Conservation (phyloP, 164 flowering plant genomes). For the Nelumbo lutea region DNA sequence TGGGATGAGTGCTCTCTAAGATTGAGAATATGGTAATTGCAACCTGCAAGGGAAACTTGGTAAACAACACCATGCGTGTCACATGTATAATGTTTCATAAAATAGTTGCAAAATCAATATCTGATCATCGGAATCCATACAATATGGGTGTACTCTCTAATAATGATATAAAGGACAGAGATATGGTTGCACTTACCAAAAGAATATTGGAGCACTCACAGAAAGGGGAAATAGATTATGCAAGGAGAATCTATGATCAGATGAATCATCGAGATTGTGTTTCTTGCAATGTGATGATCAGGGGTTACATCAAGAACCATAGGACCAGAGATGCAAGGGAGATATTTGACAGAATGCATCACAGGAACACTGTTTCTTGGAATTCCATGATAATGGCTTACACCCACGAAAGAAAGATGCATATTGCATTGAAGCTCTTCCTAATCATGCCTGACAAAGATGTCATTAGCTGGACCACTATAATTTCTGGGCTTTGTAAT, state of each 20-base stretch:
- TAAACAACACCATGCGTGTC: too few relatives aligned
- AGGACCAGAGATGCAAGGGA: conserved; percentile 24
- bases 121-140: not conserved
- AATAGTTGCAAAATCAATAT: not conserved
- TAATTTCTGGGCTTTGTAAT: conserved; percentile 21
- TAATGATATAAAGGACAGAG: conserved; percentile 2
- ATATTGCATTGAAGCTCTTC: conserved; percentile 27
- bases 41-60: not conserved
- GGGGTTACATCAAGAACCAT: conserved; percentile 20
- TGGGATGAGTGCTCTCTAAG: not conserved
- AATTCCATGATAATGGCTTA: conserved; percentile 35
- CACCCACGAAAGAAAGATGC: conserved; percentile 12
- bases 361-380: conserved; percentile 22
- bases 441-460: conserved; percentile 23
- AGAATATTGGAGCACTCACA: too few relatives aligned
- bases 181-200: not conserved
- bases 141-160: not conserved
- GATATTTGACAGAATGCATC: conserved; percentile 23
- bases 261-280: conserved; percentile 21
- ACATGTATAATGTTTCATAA: not conserved
- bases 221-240: too few relatives aligned
- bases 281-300: conserved; percentile 31
- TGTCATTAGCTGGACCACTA: conserved; percentile 26
- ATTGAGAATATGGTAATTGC: not conserved
- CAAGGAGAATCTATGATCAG: not conserved